Conservation (phyloP, 306 rosid species). For the Alnus rubra region DNA sequence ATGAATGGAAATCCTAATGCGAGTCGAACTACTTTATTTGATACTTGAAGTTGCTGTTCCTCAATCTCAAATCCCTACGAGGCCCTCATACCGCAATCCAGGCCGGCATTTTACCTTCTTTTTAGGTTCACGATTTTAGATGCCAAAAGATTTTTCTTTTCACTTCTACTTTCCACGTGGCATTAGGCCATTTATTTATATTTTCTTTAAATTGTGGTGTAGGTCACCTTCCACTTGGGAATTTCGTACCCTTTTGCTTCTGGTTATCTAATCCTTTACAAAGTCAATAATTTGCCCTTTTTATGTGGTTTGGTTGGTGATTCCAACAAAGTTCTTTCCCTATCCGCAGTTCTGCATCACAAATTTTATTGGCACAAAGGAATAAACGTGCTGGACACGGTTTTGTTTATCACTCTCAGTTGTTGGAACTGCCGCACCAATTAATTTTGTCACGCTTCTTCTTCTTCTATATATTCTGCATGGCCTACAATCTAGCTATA, state of each 20-base stretch:
- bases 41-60: too few relatives aligned
- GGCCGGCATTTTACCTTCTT: too few relatives aligned
- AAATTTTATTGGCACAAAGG: not conserved
- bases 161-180: not conserved
- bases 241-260: not conserved
- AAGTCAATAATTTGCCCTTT: not conserved
- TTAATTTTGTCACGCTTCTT: not conserved
- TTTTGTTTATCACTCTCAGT: not conserved
- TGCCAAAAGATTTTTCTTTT: too few relatives aligned
- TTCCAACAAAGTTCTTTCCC: too few relatives aligned
- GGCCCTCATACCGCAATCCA: too few relatives aligned
- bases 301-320: not conserved
- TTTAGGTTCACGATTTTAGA: too few relatives aligned
- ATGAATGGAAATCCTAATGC: too few relatives aligned
- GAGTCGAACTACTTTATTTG: too few relatives aligned
- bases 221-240: not conserved
- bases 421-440: not conserved
- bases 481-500: not conserved
- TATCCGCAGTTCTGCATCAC: not conserved
- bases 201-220: not conserved
- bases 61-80: too few relatives aligned
- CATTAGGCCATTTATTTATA: not conserved
- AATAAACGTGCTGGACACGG: too few relatives aligned
- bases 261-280: not conserved
- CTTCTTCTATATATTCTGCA: too few relatives aligned